Percentiles rank a stretch among this genome's conserved stretches.
phyloP scores from a whole-genome alignment of 169 alveolate species.

The Theileria sp. region DNA sequence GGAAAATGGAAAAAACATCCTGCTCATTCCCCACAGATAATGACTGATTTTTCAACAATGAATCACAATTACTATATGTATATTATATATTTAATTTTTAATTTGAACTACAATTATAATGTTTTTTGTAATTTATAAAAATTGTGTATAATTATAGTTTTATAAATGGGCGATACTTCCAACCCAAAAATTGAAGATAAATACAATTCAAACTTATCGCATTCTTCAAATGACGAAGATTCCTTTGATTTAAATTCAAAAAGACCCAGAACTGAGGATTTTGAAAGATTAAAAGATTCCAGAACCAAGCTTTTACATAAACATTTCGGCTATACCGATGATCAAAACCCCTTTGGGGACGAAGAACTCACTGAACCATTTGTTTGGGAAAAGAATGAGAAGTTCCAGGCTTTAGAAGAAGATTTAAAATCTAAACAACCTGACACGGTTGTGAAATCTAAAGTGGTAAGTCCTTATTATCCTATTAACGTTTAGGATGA shows the following conservation, averaged over 20 bases:
- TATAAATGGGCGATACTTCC: not conserved
- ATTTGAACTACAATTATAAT: not conserved
- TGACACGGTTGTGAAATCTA: not conserved
- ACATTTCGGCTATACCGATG: constrained; percentile 78
- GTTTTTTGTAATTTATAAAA: not conserved
- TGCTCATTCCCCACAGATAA: constrained; percentile 26
- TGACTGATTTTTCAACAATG: not conserved
- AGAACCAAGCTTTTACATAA: constrained; percentile 47
- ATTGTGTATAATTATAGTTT: not conserved
- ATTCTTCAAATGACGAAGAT: not conserved
- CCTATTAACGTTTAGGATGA: constrained; percentile 41
- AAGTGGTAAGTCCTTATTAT: constrained; percentile 19
- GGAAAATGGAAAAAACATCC: not conserved
- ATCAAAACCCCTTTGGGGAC: constrained; percentile 82
- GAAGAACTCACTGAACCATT: constrained; percentile 68
- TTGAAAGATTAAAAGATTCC: constrained; percentile 14
- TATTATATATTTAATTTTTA: not conserved
- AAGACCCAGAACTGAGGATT: constrained; percentile 5
- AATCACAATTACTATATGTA: not conserved
- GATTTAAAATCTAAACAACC: not conserved
- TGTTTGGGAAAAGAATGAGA: constrained; percentile 73
- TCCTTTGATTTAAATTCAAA: not conserved
- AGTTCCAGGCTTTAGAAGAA: not conserved
- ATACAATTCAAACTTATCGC: not conserved
- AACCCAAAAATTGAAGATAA: not conserved